Percentiles rank a stretch among this genome's conserved stretches.
Conservation (phyloP, 495 filamentous ascomycete species). For the Cladorrhinum samala region DNA sequence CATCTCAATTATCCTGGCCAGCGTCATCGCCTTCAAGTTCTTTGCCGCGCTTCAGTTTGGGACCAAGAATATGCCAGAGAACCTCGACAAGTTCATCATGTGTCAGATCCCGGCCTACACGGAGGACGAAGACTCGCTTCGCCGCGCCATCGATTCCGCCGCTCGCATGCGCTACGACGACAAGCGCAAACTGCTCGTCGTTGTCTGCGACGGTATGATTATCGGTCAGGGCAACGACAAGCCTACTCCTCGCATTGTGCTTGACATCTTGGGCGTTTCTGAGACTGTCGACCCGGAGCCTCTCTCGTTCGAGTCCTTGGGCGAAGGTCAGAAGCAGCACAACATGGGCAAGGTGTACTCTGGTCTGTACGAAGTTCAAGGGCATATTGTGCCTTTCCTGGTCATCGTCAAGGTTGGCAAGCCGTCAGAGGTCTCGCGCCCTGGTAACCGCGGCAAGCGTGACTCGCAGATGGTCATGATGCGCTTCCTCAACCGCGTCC, state of each 20-base stretch:
- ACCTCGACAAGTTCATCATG: constrained; percentile 97
- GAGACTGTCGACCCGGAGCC: constrained; percentile 95
- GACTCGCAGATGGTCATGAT: constrained; percentile 98
- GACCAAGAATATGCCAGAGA: constrained; percentile 84
- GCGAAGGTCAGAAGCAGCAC: constrained; percentile 94
- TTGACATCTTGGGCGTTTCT: constrained; percentile 93
- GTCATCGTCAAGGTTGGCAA: constrained; percentile 97
- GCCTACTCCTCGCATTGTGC: constrained; percentile 89
- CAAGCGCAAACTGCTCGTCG: constrained; percentile 89
- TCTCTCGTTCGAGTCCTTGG: constrained; percentile 92
- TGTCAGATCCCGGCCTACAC: constrained; percentile 97
- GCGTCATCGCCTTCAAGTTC: constrained; percentile 92
- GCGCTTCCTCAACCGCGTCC: constrained; percentile 96
- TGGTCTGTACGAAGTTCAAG: constrained; percentile 93
- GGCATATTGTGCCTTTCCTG: constrained; percentile 95
- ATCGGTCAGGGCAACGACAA: constrained; percentile 97
- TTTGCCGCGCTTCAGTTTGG: constrained; percentile 92
- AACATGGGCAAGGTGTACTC: constrained; percentile 99
- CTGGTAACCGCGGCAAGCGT: constrained; percentile 97
- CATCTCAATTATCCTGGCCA: constrained; percentile 74
- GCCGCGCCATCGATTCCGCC: constrained; percentile 93
- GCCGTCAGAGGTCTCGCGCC: constrained; percentile 91
- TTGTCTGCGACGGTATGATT: constrained; percentile 99
- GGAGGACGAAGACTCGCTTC: constrained; percentile 94
- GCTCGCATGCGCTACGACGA: constrained; percentile 96